Base-by-base conservation (phyloP, 371 early-diverging fungal genomes). In the Umbelopsis sp. region DNA sequence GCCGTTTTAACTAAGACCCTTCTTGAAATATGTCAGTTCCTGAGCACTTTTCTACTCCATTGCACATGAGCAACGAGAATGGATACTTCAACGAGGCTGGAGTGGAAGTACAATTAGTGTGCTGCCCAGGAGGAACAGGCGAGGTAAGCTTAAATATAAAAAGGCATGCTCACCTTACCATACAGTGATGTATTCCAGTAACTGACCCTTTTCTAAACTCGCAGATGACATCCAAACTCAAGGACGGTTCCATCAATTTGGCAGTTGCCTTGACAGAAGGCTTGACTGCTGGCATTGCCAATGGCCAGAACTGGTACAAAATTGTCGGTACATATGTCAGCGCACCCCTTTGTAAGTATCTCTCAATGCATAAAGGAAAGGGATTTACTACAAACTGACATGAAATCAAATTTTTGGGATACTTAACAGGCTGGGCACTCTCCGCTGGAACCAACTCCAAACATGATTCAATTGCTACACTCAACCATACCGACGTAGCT, bases 261-360 rank as follows among this genome's bases (percentile, higher is more conserved):
- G 92, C 93, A 29, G 89, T 94, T 66, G 93, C 94, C 14, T 85
- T 95, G 63, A 95, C 94, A 2, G 96, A 95, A 74, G 96, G 94
- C 0, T 81, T 94, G 16, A 87, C 93, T 52, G 92, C 93, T 24
- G 91, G 89, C 37, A 88, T 89, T 44, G 85, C 80, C 63, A 86
- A 87, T 65, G 88, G 86, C 7, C 83, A 82, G 66, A 86, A 86
- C 20, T 80, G 82, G 70, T 83, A 80, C 66, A 86, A 86, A 69
- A 87, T 95, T 67, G 81, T 92, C 48, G 94, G 93, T 50, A 92
- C 92, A 2, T 93, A 88, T 74, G 91, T 91, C 22, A 81, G 86
- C 44, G 86, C 89, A 11, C 91, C 94, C 9, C 81, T 95, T 20
- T 89, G 91, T 87, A 87, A 75, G 85, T 74, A 22, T 44, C 20